phyloP scores from a whole-genome alignment of 2,329 filamentous ascomycete genomes.

The Piedraia hortae region DNA sequence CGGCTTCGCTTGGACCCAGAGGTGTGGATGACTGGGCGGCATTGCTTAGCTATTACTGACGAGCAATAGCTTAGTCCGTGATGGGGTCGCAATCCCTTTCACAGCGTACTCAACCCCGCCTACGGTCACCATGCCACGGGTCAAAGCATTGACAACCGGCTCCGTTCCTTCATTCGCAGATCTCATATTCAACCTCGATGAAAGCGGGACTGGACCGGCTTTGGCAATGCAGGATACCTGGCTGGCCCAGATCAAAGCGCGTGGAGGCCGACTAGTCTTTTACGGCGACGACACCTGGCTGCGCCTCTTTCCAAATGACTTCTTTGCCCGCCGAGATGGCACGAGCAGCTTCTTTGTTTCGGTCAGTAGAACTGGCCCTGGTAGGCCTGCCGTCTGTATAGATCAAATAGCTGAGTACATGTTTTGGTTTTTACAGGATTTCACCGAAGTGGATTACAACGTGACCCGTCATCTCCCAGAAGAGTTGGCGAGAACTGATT shows the following conservation, averaged over 20 bases:
- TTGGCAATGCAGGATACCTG: conserved; percentile 79
- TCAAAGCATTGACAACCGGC: conserved; percentile 91
- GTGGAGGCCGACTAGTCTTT: conserved; percentile 58
- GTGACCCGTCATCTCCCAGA: conserved; percentile 67
- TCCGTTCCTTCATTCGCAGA: conserved; percentile 97
- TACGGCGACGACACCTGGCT: conserved; percentile 97
- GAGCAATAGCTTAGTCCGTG: conserved; percentile 46
- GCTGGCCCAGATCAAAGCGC: conserved; percentile 72
- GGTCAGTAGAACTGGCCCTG: conserved; percentile 28
- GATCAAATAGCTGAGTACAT: conserved; percentile 13
- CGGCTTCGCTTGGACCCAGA: conserved; percentile 69
- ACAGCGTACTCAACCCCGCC: conserved; percentile 90
- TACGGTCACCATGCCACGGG: conserved; percentile 90
- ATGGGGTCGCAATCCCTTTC: conserved; percentile 66
- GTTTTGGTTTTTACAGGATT: conserved; percentile 34
- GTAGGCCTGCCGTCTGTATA: conserved; percentile 4
- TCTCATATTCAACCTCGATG: conserved; percentile 85
- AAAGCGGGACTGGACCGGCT: conserved; percentile 73
- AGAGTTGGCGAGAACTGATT: conserved; percentile 54
- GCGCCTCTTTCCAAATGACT: conserved; percentile 51
- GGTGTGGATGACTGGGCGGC: conserved; percentile 22
- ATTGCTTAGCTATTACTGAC: conserved; percentile 1
- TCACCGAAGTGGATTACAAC: conserved; percentile 91
- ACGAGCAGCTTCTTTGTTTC: conserved; percentile 97
- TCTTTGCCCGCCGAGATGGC: conserved; percentile 67